Conservation (phyloP, 148 eudicot genomes). For the Diospyros kaki region DNA sequence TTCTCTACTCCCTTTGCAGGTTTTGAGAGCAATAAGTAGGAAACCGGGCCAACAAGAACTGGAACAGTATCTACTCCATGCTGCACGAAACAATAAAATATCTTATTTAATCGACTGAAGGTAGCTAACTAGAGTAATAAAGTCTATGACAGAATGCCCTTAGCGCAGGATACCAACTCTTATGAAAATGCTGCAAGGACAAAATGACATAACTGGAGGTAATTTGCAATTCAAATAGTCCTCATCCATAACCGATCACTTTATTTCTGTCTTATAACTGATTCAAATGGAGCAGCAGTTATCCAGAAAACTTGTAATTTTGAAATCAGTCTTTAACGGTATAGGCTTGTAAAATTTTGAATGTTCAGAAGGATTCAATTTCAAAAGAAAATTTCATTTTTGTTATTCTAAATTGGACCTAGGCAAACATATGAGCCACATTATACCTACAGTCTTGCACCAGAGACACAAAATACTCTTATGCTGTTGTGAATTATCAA, state of each 20-base stretch:
- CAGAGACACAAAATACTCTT: too few relatives aligned
- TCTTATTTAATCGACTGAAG: background rate
- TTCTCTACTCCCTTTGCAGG: conserved; percentile 97
- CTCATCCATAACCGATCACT: background rate
- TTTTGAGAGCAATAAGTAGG: conserved; percentile 75
- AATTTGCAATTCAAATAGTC: background rate
- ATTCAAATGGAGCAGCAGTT: background rate
- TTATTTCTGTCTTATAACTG: background rate
- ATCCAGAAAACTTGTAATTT: too few relatives aligned
- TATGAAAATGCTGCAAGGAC: background rate
- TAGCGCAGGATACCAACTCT: background rate
- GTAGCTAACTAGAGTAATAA: background rate
- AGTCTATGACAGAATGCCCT: background rate
- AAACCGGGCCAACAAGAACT: conserved; percentile 78
- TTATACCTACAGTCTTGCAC: too few relatives aligned
- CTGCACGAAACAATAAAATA: conserved; percentile 32
- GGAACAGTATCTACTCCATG: conserved; percentile 87
- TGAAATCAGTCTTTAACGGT: too few relatives aligned
- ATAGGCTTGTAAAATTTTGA: too few relatives aligned
- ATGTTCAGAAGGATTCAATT: too few relatives aligned
- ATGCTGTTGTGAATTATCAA: background rate
- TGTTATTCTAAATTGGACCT: too few relatives aligned
- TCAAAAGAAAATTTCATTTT: too few relatives aligned
- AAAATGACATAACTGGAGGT: background rate
- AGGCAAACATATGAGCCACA: too few relatives aligned